Base-by-base conservation (phyloP, 192 early-diverging fungal species). In the Neocallimastix lanati region DNA sequence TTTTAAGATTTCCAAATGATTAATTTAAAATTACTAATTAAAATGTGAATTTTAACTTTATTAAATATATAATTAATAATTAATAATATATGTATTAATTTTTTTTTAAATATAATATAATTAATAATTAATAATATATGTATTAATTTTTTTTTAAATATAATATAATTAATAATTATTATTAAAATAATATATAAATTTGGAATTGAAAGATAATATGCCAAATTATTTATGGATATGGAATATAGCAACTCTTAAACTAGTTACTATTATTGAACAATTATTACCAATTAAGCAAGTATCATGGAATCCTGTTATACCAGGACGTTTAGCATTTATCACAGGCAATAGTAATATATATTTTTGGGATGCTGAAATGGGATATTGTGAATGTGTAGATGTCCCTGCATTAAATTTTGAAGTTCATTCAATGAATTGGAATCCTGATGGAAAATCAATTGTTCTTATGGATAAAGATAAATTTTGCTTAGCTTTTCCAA, bases 211-310 rank as follows among this genome's bases (percentile, higher is more conserved):
- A 94, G 93, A 95, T 78, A 91, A 89, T 78, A 93, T 92, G 87
- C 92, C 94, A 2, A 91, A 83, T 38, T 82, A 83, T 15, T 83
- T 94, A 3, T 95, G 94, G 92, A 88, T 94, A 33, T 95, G 93
- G 93, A 87, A 92, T 58, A 80, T 92, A 28, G 40, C 80, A 9
- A 80, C 82, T 0, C 58, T 91, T 21, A 81, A 81, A 6, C 84
- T 86, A 30, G 76, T 86, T 3, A 87, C 85, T 12, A 83, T 93
- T 27, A 85, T 95, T 14, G 83, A 86, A 37, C 92, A 94, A 80
- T 77, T 84, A 29, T 80, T 82, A 15, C 85, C 93, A 2, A 87
- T 95, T 50, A 84, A 82, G 29, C 78, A 85, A 28, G 83, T 87
- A 12, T 40, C 79, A 27, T 95, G 94, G 94, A 93, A 93, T 81